phyloP scores from a whole-genome alignment of 192 early-diverging fungal genomes.

The Backusella tarrabulga region DNA sequence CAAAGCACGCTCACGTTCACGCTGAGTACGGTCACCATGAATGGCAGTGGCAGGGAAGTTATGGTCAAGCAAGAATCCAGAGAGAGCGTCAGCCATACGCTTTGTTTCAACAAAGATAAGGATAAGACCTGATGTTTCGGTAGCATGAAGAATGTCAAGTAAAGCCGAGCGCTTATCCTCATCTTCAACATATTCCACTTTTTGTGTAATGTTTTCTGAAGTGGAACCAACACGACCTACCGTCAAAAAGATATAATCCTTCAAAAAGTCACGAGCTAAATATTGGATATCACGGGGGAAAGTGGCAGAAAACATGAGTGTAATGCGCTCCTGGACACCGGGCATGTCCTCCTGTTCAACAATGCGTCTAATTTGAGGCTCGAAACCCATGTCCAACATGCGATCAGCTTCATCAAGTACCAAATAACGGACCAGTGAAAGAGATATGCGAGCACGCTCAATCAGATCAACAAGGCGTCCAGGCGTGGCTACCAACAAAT shows the following conservation, averaged over 20 bases:
- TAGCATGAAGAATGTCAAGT: constrained; percentile 75
- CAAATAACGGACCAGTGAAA: constrained; percentile 77
- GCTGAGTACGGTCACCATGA: constrained; percentile 68
- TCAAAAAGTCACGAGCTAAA: constrained; percentile 82
- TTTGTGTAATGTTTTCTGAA: constrained; percentile 96
- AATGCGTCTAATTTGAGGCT: constrained; percentile 90
- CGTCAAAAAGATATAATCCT: constrained; percentile 82
- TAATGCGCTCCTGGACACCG: constrained; percentile 71
- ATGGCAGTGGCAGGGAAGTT: constrained; percentile 79
- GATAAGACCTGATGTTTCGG: constrained; percentile 66
- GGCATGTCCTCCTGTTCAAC: constrained; percentile 77
- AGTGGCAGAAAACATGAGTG: constrained; percentile 95
- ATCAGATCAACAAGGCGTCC: constrained; percentile 96
- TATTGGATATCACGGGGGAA: constrained; percentile 92
- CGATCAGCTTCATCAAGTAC: constrained; percentile 97
- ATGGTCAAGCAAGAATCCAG: constrained; percentile 75
- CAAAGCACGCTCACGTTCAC: constrained; percentile 68
- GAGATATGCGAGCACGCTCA: constrained; percentile 76
- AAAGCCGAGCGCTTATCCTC: constrained; percentile 91
- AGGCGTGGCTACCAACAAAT: constrained; percentile 92
- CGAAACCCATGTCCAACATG: constrained; percentile 96
- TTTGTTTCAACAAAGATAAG: constrained; percentile 98
- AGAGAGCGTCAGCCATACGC: constrained; percentile 89
- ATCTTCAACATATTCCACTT: constrained; percentile 91
- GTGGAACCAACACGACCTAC: constrained; percentile 95